Evolutionary conservation across 2,329 filamentous ascomycete genomes (phyloP).

Genomic region (Exophiala lecanii-corni): DNA sequence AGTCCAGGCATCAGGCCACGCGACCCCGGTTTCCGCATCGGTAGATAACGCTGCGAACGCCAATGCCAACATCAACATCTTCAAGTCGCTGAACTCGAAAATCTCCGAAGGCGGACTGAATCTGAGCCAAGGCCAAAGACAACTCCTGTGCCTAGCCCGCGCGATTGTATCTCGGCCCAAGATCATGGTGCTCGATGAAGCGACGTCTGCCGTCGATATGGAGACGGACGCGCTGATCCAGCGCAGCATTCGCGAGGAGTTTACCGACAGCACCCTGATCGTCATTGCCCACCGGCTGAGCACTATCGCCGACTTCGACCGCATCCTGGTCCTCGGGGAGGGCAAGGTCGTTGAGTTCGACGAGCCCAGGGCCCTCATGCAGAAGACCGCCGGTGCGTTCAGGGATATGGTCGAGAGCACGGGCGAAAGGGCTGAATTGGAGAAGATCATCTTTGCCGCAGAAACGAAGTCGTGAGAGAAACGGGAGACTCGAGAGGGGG

Average conservation of each 20-base stretch:
- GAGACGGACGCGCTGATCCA: slow-evolving; percentile 70
- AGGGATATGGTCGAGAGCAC: slow-evolving; percentile 49
- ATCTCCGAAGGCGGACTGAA: slow-evolving; percentile 71
- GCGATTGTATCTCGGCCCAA: slow-evolving; percentile 68
- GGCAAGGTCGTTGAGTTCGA: slow-evolving; percentile 64
- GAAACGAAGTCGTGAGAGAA: too few species aligned
- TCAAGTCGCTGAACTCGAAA: slow-evolving; percentile 57
- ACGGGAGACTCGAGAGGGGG: too few species aligned
- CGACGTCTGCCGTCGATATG: slow-evolving; percentile 75
- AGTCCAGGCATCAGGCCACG: slow-evolving; percentile 18
- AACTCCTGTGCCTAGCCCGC: slow-evolving; percentile 69
- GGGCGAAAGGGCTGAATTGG: slow-evolving; percentile 33
- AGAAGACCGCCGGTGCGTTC: slow-evolving; percentile 49
- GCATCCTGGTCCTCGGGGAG: slow-evolving; percentile 66
- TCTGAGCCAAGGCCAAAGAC: slow-evolving; percentile 70
- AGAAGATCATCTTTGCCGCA: slow-evolving; percentile 27
- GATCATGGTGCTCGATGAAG: slow-evolving; percentile 76
- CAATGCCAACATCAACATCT: slow-evolving; percentile 59
- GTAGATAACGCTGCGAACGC: slow-evolving; percentile 28
- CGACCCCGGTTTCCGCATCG: slow-evolving; percentile 15
- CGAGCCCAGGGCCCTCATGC: slow-evolving; percentile 58
- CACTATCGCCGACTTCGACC: slow-evolving; percentile 73
- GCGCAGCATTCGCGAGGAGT: slow-evolving; percentile 66
- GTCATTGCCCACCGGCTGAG: slow-evolving; percentile 73
- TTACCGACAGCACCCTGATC: slow-evolving; percentile 62